Conservation (phyloP, 208 protist genomes). For the Leishmania amazonensis region DNA sequence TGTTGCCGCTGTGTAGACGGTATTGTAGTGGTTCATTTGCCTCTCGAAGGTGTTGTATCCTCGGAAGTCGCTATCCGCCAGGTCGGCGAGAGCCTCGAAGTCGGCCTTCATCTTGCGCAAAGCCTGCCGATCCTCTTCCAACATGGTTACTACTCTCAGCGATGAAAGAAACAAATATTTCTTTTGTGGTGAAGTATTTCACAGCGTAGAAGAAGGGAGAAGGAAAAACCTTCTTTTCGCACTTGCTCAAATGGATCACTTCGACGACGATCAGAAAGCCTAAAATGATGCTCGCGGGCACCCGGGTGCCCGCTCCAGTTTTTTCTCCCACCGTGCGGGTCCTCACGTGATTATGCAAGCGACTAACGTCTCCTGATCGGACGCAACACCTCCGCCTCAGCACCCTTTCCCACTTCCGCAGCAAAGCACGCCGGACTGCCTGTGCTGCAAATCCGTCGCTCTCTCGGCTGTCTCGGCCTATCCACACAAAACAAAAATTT, state of each 20-base stretch:
- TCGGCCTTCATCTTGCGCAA: conserved; percentile 85
- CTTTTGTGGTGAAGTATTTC: neutral
- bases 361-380: neutral
- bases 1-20: conserved; percentile 82
- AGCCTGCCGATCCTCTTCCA: conserved; percentile 81
- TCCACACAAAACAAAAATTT: neutral
- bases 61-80: conserved; percentile 70
- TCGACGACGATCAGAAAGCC: neutral
- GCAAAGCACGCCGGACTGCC: neutral
- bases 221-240: no score
- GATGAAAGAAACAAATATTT: neutral
- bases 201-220: neutral
- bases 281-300: neutral
- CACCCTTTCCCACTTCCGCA: neutral
- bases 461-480: neutral
- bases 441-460: neutral
- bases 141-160: conserved; percentile 34
- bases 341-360: neutral
- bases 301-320: neutral
- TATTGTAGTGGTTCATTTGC: conserved; percentile 87
- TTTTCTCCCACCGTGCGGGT: neutral
- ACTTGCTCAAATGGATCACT: neutral
- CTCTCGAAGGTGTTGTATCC: conserved; percentile 54
- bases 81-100: conserved; percentile 78
- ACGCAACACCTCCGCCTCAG: neutral